phyloP scores from a whole-genome alignment of 116 monocot species.

The Zostera marina region DNA sequence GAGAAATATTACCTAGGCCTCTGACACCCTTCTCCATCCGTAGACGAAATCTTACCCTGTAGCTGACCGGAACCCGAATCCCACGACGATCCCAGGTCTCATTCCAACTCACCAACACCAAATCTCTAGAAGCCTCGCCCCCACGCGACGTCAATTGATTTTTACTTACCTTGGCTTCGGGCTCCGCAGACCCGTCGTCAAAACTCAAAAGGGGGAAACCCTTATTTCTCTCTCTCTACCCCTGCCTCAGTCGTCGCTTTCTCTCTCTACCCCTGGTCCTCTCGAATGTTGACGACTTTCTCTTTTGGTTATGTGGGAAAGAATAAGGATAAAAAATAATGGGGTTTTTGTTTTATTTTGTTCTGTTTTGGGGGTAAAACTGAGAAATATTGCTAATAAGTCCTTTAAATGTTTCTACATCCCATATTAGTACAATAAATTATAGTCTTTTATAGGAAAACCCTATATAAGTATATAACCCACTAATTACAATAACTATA shows the following conservation, averaged over 20 bases:
- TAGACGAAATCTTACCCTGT: slow-evolving; percentile 5
- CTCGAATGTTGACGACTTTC: no score
- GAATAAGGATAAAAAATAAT: no score
- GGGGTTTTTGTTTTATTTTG: no score
- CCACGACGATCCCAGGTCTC: neutral
- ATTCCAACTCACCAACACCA: slow-evolving; percentile 1
- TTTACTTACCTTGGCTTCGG: neutral
- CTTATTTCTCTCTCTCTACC: slow-evolving; percentile 1
- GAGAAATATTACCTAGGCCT: neutral
- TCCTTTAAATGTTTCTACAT: no score
- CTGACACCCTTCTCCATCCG: slow-evolving; percentile 9
- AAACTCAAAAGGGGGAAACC: neutral
- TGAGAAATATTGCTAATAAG: no score
- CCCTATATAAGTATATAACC: no score
- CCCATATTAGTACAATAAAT: no score
- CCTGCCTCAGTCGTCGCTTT: neutral
- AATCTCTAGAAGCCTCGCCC: slow-evolving; percentile 3
- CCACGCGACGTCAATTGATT: slow-evolving; percentile 1
- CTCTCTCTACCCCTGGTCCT: neutral
- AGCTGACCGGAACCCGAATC: slow-evolving; percentile 1
- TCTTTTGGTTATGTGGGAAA: no score
- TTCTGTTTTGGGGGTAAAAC: no score
- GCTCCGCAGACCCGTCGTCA: neutral
- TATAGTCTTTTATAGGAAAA: no score
- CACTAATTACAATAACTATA: no score